Base-by-base conservation (phyloP, 1,284 basidiomycete species). In the Phlebopus sp. region DNA sequence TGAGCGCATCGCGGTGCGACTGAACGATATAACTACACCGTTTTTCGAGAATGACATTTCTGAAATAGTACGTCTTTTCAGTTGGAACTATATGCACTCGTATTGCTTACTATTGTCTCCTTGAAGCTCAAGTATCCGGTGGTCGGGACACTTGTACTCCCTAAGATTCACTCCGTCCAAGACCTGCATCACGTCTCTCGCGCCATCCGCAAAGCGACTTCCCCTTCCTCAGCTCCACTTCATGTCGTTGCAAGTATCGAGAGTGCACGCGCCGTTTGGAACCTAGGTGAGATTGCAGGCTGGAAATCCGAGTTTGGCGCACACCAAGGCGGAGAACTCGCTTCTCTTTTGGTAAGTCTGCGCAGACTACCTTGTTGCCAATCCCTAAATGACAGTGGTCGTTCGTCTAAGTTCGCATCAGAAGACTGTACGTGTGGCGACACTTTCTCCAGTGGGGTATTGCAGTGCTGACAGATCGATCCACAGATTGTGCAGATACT, bases 401-500 rank as follows among this genome's bases (percentile, higher is more conserved):
- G 17, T 15, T 49, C 21, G 25, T 5, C 15, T 2, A 57, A 93
- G 90, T 94, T 94, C 63, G 92, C 90, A 3, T 90, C 91, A 29
- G 92, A 95, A 70, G 92, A 96, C 60, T 95, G 90, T 92, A 62
- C 61, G 77, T 9, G 13, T 14, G 2, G 27, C 27, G 56, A 5
- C 53, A 37, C 37, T 46, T 21, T 32, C 34, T 18, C 18, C 42
- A 21, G 39, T 14, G 15, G 27, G 49, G 46, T 27, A 52, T 48
- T 30, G 47, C 14, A 8, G 49, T 21, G 39, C 19, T 44, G 9
- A 17, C n/a, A 11, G 14, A 38, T 17, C n/a, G 18, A 18, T 37
- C 10, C 15, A n/a, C 58, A 89, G 86, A 84, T 59, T 90, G 95
- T 62, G 93, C 94, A 1, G 85, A 92, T 57, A 92, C 93, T 0